A percentile compares a stretch with the other conserved stretches of the same genome.
These are phyloP conservation scores for Lunularia cruciata DNA, from an alignment of 225 moss, liverwort and hornwort genomes.

Conservation along the genomic window DNA sequence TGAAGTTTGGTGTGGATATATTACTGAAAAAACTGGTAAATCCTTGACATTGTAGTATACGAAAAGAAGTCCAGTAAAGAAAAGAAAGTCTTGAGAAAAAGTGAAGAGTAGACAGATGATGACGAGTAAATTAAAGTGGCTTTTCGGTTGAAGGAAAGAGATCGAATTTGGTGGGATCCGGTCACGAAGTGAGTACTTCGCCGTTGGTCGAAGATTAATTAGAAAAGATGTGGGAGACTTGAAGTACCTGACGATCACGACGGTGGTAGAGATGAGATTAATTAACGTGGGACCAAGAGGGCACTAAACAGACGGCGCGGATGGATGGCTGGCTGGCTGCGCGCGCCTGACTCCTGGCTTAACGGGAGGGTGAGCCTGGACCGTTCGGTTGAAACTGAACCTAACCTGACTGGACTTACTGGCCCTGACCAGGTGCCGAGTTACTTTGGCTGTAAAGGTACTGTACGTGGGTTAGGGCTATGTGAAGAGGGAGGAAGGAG, in stretches of 20 bases:
- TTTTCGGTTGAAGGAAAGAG: not conserved
- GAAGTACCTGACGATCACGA: not conserved
- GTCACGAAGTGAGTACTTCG: not conserved
- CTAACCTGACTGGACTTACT: not conserved
- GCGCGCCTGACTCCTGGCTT: slow-evolving; percentile 21
- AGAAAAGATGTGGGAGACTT: not conserved
- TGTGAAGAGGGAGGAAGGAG: not conserved
- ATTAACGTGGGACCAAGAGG: not conserved
- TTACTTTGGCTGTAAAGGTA: not conserved
- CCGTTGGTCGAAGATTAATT: not conserved
- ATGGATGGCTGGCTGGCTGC: slow-evolving; percentile 2
- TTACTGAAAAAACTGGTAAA: too few species aligned
- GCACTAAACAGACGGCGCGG: not conserved
- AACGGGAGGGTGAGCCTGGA: slow-evolving; percentile 8
- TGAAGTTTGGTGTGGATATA: too few species aligned
- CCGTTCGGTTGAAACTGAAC: slow-evolving; percentile 13
- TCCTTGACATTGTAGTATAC: too few species aligned
- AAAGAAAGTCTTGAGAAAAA: not conserved
- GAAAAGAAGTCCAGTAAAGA: not conserved
- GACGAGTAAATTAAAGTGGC: not conserved
- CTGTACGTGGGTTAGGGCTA: slow-evolving; percentile 14
- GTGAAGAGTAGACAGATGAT: not conserved
- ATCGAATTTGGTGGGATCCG: not conserved
- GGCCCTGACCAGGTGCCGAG: not conserved
- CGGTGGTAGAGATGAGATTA: not conserved